Evolutionary conservation across 2,329 filamentous ascomycete species (phyloP), one percentile per base, ranked within the genome.

Genomic region (Zymoseptoria tritici): DNA sequence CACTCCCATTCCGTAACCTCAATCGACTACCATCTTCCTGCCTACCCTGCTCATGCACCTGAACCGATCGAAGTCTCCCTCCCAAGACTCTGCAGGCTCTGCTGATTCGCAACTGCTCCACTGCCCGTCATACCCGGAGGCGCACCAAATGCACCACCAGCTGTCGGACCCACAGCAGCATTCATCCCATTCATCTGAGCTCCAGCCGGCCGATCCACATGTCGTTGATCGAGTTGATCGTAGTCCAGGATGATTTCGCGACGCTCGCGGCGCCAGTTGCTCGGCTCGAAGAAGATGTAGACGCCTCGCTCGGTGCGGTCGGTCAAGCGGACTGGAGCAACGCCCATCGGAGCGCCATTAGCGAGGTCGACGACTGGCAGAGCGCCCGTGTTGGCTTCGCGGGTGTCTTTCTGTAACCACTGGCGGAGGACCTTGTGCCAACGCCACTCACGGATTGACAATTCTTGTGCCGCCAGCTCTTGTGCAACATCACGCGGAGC

Each of bases 401-500:
- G 77, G 16, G 75, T 73, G 52, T 82, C 80, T 68, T 82, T 82
- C 72, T 80, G 80, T 73, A 83, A 76, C 80, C 80, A 83, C 63
- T 81, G 77, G 57, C 78, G 76, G 20, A 81, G 74, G 57, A 79
- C 73, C 66, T 78, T 82, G 72, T 83, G 80, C 76, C 79, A 83
- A 55, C 80, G 74, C 80, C 80, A 83, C 62, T 80, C 79, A 31
- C 79, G 76, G 31, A 74, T 74, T 67, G 77, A 74, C 68, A 88
- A 73, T 69, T 88, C 85, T 59, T 81, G 78, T 7, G 85, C 85
- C 5, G 85, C 85, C 52, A 85, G 76, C 68, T 88, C 85, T 69
- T 88, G 85, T 71, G 85, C 78, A 58, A 86, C 80, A 67, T 87
- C 85, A 60, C 83, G 78, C 13, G 85, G 84, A 75, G 84, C 82